Evolutionary conservation across 2,329 filamentous ascomycete genomes (phyloP).

Genomic region (Colletotrichum horii): DNA sequence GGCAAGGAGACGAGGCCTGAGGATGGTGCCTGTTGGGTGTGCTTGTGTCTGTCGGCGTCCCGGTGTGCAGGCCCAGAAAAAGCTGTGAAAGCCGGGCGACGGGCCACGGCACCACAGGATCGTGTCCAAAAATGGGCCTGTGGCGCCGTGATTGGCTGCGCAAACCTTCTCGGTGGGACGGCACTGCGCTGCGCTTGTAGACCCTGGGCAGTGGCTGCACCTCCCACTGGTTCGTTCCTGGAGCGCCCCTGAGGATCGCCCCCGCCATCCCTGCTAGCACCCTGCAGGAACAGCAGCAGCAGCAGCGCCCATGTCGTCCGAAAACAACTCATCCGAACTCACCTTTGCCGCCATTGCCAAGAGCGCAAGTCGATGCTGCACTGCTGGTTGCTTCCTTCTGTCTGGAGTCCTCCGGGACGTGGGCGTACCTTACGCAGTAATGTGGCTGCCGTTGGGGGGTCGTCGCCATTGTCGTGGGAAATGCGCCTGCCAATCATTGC

Average conservation of each 20-base stretch:
- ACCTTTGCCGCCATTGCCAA: not conserved
- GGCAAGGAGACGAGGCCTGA: not conserved
- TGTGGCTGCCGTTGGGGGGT: not conserved
- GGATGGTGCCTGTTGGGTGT: not conserved
- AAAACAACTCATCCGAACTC: constrained; percentile 12
- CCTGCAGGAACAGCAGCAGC: constrained; percentile 23
- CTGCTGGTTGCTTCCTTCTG: not conserved
- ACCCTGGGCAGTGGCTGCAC: constrained; percentile 3
- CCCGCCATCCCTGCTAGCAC: constrained; percentile 11
- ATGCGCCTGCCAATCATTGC: constrained; percentile 15
- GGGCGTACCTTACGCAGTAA: no score
- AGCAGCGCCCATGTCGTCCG: not conserved
- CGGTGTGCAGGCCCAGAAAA: not conserved
- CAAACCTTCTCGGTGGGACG: constrained; percentile 1
- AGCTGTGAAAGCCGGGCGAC: not conserved
- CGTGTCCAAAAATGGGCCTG: constrained; percentile 15
- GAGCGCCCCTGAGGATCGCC: constrained; percentile 16
- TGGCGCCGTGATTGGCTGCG: not conserved
- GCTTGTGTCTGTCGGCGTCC: not conserved
- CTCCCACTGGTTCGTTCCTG: constrained; percentile 21
- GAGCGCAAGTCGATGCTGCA: not conserved
- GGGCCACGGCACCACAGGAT: not conserved
- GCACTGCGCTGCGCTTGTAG: constrained; percentile 3
- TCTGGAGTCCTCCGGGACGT: not conserved
- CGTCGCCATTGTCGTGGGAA: not conserved